Conservation (phyloP, 169 alveolate genomes). For the Eimeria maxima region DNA sequence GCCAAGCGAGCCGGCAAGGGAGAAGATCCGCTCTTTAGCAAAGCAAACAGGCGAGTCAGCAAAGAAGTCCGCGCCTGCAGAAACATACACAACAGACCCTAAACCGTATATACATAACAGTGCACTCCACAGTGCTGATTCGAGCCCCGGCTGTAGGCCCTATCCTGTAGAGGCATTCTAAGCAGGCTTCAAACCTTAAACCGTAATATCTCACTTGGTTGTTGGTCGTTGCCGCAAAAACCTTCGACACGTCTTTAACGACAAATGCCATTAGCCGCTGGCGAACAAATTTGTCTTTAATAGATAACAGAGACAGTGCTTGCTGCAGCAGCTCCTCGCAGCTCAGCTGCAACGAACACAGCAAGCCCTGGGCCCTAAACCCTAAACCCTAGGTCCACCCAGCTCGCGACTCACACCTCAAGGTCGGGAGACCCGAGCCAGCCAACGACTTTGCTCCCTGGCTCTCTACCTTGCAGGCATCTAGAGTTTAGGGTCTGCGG, state of each 20-base stretch:
- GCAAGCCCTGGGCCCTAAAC: slow-evolving; percentile 52
- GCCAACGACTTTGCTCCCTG: background rate
- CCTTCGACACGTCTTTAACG: slow-evolving; percentile 58
- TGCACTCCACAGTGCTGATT: background rate
- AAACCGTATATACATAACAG: background rate
- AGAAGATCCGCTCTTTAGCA: slow-evolving; percentile 29
- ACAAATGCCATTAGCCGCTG: slow-evolving; percentile 65
- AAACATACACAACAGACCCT: background rate
- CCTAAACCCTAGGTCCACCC: background rate
- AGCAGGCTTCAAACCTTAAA: background rate
- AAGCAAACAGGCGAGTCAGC: slow-evolving; percentile 9
- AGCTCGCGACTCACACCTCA: background rate
- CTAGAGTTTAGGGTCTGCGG: background rate
- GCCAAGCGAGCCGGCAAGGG: slow-evolving; percentile 77
- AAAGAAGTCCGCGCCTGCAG: slow-evolving; percentile 21
- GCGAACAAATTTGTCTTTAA: slow-evolving; percentile 55
- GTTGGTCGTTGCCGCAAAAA: slow-evolving; percentile 20
- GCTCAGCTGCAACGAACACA: slow-evolving; percentile 53
- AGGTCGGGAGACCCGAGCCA: too few relatives aligned
- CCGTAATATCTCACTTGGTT: slow-evolving; percentile 33
- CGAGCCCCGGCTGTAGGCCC: background rate
- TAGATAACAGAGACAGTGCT: slow-evolving; percentile 39
- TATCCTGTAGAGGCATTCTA: background rate
- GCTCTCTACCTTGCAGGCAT: background rate
- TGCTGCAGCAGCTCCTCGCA: slow-evolving; percentile 70